Evolutionary conservation across 106 monocot species (phyloP).

Genomic region (Phalaenopsis aphrodite): DNA sequence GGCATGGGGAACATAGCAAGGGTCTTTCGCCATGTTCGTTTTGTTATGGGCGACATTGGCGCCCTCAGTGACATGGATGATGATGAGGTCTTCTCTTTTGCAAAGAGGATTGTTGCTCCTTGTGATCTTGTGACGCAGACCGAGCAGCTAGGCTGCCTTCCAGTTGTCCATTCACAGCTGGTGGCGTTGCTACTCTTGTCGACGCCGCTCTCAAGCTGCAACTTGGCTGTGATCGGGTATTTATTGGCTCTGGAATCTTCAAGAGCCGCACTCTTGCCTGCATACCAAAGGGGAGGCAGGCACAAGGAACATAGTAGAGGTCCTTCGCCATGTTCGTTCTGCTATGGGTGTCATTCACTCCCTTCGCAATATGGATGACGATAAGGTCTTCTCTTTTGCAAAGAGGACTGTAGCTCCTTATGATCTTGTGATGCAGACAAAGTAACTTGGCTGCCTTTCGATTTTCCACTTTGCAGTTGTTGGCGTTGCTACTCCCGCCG

Average conservation of each 20-base stretch:
- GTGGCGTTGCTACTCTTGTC: conserved; percentile 38
- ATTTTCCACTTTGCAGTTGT: too few species aligned
- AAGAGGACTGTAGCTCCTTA: conserved; percentile 33
- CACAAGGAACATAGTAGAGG: too few species aligned
- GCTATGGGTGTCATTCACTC: too few species aligned
- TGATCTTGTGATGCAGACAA: too few species aligned
- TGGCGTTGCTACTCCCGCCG: too few species aligned
- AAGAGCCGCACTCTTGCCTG: conserved; percentile 51
- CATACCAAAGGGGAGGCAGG: too few species aligned
- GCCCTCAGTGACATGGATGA: conserved; percentile 27
- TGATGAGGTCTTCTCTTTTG: conserved; percentile 40
- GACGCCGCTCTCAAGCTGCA: conserved; percentile 56
- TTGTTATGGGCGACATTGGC: conserved; percentile 16
- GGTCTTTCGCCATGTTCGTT: conserved; percentile 22
- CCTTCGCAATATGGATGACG: conserved; percentile 40
- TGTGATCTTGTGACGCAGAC: conserved; percentile 41
- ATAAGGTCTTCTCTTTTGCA: conserved; percentile 39
- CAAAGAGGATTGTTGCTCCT: conserved; percentile 36
- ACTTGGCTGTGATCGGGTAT: conserved; percentile 49
- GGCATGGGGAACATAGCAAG: conserved; percentile 16
- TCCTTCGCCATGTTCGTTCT: too few species aligned
- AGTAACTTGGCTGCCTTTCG: too few species aligned
- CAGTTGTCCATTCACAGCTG: conserved; percentile 48
- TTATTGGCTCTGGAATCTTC: conserved; percentile 43
- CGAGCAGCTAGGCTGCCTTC: conserved; percentile 32